Evolutionary conservation across 805 yeast species (phyloP).

Genomic region (Ogataea kodamae): DNA sequence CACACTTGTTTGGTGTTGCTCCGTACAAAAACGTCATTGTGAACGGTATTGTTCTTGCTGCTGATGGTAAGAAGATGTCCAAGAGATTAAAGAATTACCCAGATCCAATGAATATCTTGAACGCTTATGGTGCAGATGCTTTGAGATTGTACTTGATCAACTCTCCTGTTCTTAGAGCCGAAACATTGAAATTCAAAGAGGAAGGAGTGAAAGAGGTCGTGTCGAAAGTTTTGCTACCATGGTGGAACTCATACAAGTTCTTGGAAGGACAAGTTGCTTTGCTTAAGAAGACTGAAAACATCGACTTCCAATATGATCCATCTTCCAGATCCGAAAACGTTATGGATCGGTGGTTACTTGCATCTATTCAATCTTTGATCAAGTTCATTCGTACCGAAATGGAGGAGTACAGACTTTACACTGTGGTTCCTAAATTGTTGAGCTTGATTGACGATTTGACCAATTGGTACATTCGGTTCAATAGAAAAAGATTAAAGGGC

Average conservation of each 20-base stretch:
- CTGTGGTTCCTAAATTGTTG: constrained; percentile 92
- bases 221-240: constrained; percentile 91
- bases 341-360: constrained; percentile 97
- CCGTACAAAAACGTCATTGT: constrained; percentile 96
- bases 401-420: constrained; percentile 84
- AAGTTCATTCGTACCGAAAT: constrained; percentile 85
- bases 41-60: constrained; percentile 92
- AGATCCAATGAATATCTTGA: constrained; percentile 79
- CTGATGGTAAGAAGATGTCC: constrained; percentile 99
- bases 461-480: constrained; percentile 98
- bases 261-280: constrained; percentile 91
- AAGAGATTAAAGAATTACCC: constrained; percentile 97
- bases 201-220: constrained; percentile 99
- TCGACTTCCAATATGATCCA: constrained; percentile 72
- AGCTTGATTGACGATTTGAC: constrained; percentile 90
- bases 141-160: constrained; percentile 91
- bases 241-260: constrained; percentile 98
- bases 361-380: constrained; percentile 91
- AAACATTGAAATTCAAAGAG: constrained; percentile 93
- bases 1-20: constrained; percentile 86
- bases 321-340: constrained; percentile 69
- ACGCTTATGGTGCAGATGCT: constrained; percentile 97
- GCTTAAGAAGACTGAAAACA: constrained; percentile 67
- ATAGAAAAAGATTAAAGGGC: constrained; percentile 97
- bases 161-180: constrained; percentile 96